phyloP scores from a whole-genome alignment of 2,329 filamentous ascomycete genomes.

The Bertia moriformis region DNA sequence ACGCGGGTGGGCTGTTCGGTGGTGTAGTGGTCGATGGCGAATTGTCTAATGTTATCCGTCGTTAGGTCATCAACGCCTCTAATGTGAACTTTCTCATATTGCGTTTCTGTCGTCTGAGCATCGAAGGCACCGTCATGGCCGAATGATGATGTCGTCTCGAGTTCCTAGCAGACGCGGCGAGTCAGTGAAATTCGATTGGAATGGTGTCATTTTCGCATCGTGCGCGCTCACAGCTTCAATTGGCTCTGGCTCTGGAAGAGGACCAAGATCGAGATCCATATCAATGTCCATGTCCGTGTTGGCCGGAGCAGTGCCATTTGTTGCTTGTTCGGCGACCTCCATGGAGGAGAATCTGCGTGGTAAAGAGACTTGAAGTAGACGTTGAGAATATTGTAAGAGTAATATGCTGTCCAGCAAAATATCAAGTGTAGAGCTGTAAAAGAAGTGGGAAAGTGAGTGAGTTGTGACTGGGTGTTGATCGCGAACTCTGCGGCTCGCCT shows the following conservation, averaged over 20 bases:
- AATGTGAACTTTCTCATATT: slow-evolving; percentile 43
- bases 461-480: neutral
- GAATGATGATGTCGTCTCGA: neutral
- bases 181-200: neutral
- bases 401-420: too few relatives aligned
- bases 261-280: slow-evolving; percentile 32
- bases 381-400: neutral
- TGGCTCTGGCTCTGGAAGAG: slow-evolving; percentile 16
- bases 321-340: neutral
- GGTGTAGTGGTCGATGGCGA: slow-evolving; percentile 37
- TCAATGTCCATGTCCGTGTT: slow-evolving; percentile 28
- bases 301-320: neutral
- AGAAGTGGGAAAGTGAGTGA: neutral
- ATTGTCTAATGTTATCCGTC: slow-evolving; percentile 45
- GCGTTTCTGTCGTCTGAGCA: slow-evolving; percentile 3
- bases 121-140: neutral
- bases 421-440: neutral
- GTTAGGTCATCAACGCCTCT: slow-evolving; percentile 50
- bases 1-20: slow-evolving; percentile 29
- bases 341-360: neutral
- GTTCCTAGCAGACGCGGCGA: neutral
- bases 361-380: neutral
- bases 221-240: slow-evolving; percentile 5
- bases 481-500: neutral
- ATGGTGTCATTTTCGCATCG: neutral